Evolutionary conservation across 1,139 yeast genomes (phyloP).

Genomic region (Protomyces lactucae-debilis): DNA sequence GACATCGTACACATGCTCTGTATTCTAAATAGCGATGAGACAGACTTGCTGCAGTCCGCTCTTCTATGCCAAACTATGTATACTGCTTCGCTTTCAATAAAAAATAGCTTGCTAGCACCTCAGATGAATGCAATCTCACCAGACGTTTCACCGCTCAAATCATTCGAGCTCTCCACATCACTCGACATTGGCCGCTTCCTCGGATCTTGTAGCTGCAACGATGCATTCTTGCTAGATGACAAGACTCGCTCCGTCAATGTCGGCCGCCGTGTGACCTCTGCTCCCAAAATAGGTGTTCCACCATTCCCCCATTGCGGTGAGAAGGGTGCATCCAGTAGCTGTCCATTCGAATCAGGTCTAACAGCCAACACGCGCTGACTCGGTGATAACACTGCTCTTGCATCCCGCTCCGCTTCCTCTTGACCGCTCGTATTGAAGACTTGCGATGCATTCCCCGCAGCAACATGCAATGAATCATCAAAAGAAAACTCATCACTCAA

Average conservation of each 20-base stretch:
- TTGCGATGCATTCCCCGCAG: background rate
- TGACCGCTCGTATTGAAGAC: background rate
- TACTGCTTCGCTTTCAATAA: too few species aligned
- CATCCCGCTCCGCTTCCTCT: background rate
- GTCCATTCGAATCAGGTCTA: slow-evolving; percentile 10
- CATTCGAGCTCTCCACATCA: slow-evolving; percentile 10
- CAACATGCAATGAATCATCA: slow-evolving; percentile 16
- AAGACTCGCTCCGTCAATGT: slow-evolving; percentile 19
- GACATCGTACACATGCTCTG: too few species aligned
- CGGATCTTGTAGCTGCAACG: slow-evolving; percentile 10
- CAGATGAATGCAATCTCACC: slow-evolving; percentile 20
- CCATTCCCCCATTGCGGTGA: slow-evolving; percentile 14
- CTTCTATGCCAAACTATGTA: too few species aligned
- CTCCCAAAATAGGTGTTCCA: background rate
- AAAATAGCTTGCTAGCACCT: background rate
- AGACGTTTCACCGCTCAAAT: slow-evolving; percentile 14
- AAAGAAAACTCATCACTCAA: slow-evolving; percentile 20
- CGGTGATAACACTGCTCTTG: background rate
- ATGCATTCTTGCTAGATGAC: slow-evolving; percentile 6
- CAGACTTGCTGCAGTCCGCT: too few species aligned
- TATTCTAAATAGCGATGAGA: too few species aligned
- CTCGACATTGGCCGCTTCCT: slow-evolving; percentile 24
- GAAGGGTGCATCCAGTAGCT: slow-evolving; percentile 8
- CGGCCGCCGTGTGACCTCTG: slow-evolving; percentile 18
- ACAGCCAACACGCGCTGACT: background rate